A percentile compares a stretch with the other conserved stretches of the same genome.
Evolutionary conservation across 2,329 filamentous ascomycete species (phyloP).

Genomic region (Hypoxylon sp.): DNA sequence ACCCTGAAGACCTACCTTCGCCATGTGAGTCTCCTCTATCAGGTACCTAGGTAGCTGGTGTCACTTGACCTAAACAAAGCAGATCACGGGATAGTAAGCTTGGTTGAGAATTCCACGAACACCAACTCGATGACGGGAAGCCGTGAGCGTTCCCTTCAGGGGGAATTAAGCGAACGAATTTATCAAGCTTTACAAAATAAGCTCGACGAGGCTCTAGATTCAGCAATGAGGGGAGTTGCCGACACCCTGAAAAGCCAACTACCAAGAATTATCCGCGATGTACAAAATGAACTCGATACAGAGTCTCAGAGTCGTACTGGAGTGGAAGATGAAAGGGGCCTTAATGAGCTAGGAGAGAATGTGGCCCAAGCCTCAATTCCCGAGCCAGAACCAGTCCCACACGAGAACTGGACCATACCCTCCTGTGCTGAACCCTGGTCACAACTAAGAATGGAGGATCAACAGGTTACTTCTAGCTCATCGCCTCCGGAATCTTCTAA

Average conservation of each 20-base stretch:
- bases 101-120: no score
- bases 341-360: background rate
- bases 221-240: slow-evolving; percentile 1
- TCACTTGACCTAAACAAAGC: background rate
- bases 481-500: background rate
- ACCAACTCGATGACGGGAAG: no score
- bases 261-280: slow-evolving; percentile 5
- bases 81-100: slow-evolving; percentile 1
- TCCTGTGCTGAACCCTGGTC: slow-evolving; percentile 4
- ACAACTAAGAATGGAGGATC: background rate
- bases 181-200: slow-evolving; percentile 17
- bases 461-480: background rate
- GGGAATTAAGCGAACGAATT: slow-evolving; percentile 15
- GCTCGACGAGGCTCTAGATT: slow-evolving; percentile 21
- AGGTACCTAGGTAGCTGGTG: background rate
- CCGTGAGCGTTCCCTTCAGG: background rate
- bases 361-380: background rate
- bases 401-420: background rate
- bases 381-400: background rate
- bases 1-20: slow-evolving; percentile 1
- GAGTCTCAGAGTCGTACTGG: slow-evolving; percentile 6
- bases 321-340: background rate
- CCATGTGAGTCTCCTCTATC: slow-evolving; percentile 9
- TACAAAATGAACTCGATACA: slow-evolving; percentile 8
- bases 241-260: slow-evolving; percentile 14